Evolutionary conservation across 225 moss, liverwort and hornwort species (phyloP).

Genomic region (Physcomitrium patens): DNA sequence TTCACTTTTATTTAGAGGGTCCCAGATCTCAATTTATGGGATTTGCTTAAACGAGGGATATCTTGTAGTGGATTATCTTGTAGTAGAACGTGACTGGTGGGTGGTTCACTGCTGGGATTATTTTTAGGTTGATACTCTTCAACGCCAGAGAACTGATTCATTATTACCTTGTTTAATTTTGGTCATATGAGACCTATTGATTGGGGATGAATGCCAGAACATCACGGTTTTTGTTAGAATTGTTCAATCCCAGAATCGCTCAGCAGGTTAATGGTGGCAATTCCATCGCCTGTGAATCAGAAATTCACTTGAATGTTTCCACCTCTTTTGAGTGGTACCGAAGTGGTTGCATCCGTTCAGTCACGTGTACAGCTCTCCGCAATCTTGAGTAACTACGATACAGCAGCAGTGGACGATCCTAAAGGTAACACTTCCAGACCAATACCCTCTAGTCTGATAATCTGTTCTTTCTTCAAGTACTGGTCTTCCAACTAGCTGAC

Average conservation of each 20-base stretch:
- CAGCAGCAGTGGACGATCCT: too few species aligned
- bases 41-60: slow-evolving; percentile 14
- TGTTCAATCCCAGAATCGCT: not conserved
- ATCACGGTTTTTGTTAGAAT: not conserved
- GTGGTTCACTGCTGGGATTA: slow-evolving; percentile 16
- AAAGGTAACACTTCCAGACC: too few species aligned
- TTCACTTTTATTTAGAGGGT: slow-evolving; percentile 25
- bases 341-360: not conserved
- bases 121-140: slow-evolving; percentile 14
- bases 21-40: slow-evolving; percentile 11
- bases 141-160: slow-evolving; percentile 9
- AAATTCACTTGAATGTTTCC: not conserved
- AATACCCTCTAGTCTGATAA: too few species aligned
- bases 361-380: too few species aligned
- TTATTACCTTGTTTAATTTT: slow-evolving; percentile 12
- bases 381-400: too few species aligned
- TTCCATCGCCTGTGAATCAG: not conserved
- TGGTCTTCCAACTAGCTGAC: too few species aligned
- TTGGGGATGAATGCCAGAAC: too few species aligned
- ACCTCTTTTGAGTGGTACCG: not conserved
- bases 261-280: not conserved
- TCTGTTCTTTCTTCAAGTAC: too few species aligned
- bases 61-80: slow-evolving; percentile 13
- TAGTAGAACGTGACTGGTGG: not conserved
- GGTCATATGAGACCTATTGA: not conserved